These are phyloP conservation scores for Exidia glandulosa DNA, from an alignment of 768 basidiomycete genomes.

Conservation along the genomic window DNA sequence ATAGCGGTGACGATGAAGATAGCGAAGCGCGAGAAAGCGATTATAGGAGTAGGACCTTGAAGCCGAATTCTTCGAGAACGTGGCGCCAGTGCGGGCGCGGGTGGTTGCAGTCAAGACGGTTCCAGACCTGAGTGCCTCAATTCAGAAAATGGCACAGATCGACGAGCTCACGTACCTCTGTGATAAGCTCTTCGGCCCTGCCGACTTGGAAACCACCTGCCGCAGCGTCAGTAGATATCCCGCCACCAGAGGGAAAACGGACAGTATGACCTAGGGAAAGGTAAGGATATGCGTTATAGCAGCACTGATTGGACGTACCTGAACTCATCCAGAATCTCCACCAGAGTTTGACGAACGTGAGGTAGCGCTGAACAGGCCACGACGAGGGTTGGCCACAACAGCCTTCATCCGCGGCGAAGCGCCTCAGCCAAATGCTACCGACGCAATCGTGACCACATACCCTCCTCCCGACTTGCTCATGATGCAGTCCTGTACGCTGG, in stretches of 20 bases:
- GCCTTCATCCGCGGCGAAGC: neutral
- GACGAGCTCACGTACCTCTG: neutral
- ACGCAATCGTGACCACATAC: neutral
- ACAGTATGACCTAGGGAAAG: neutral
- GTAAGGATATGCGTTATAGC: neutral
- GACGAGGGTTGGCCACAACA: constrained; percentile 1
- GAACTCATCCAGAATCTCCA: neutral
- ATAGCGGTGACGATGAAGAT: neutral
- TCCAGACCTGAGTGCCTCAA: neutral
- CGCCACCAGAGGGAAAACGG: neutral
- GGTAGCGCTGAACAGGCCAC: neutral
- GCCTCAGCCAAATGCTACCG: neutral
- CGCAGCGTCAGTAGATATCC: neutral
- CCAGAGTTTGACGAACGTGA: neutral
- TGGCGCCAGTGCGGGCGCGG: neutral
- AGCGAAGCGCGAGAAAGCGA: neutral
- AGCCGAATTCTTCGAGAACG: neutral
- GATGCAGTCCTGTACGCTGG: neutral
- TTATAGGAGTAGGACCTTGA: neutral
- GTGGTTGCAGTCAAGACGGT: neutral
- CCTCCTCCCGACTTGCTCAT: neutral
- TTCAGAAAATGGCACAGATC: neutral
- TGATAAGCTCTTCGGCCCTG: neutral
- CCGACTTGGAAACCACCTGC: neutral
- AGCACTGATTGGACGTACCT: neutral